These are phyloP conservation scores for Pseudomassariella vexata DNA, from an alignment of 2,329 filamentous ascomycete species.

Conservation along the genomic window DNA sequence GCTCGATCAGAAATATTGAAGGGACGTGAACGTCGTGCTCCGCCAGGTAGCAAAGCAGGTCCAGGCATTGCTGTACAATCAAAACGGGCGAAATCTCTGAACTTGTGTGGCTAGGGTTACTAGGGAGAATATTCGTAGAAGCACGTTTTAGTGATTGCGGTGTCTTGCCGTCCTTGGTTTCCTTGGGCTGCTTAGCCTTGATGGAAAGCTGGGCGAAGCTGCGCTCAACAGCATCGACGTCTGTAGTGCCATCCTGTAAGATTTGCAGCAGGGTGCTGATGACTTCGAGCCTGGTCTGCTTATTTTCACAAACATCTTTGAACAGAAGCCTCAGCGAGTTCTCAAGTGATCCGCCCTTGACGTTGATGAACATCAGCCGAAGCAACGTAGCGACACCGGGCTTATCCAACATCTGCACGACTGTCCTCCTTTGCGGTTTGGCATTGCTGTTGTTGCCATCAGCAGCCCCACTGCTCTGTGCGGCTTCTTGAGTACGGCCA, in stretches of 20 bases:
- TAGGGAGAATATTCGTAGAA: slow-evolving; percentile 50
- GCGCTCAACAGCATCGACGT: slow-evolving; percentile 88
- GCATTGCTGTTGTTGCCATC: slow-evolving; percentile 42
- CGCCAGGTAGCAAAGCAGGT: slow-evolving; percentile 76
- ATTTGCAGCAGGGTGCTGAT: slow-evolving; percentile 90
- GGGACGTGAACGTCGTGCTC: slow-evolving; percentile 81
- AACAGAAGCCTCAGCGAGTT: slow-evolving; percentile 81
- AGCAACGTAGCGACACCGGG: slow-evolving; percentile 91
- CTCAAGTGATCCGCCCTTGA: slow-evolving; percentile 81
- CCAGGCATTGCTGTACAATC: slow-evolving; percentile 92
- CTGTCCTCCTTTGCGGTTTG: slow-evolving; percentile 70
- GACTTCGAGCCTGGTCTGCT: slow-evolving; percentile 91
- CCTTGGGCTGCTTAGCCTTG: slow-evolving; percentile 74
- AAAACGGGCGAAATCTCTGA: slow-evolving; percentile 90
- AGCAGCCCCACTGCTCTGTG: slow-evolving; percentile 17
- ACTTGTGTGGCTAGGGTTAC: slow-evolving; percentile 49
- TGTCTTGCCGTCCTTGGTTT: slow-evolving; percentile 66
- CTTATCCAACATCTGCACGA: slow-evolving; percentile 96
- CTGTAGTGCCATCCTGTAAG: slow-evolving; percentile 88
- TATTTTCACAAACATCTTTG: slow-evolving; percentile 88
- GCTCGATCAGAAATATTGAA: slow-evolving; percentile 89
- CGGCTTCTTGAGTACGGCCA: slow-evolving; percentile 16
- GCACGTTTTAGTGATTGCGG: slow-evolving; percentile 75
- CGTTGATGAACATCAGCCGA: slow-evolving; percentile 90
- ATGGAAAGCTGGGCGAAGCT: slow-evolving; percentile 92